Base-by-base conservation (phyloP, 2,329 filamentous ascomycete species). In the Remersonia thermophila region DNA sequence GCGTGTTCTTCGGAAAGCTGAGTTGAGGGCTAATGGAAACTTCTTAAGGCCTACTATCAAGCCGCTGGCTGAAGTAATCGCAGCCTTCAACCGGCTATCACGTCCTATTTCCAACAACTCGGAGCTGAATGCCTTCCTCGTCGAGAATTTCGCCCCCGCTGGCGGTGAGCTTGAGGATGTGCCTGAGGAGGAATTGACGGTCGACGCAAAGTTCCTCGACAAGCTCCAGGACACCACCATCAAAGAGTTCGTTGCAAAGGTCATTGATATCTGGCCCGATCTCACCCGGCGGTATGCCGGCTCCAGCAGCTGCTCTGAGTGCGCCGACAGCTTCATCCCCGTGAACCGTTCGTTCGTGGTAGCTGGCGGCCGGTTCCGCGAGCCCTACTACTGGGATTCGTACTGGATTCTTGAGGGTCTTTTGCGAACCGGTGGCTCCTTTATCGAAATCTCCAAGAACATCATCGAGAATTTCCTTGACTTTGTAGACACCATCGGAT, bases 301-400 rank as follows among this genome's bases (percentile, higher is more conserved):
- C 36, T 53, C 60, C n/a, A 51, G 51, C 16, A 68, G 67, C 46
- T 80, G 76, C 59, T 59, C 63, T 7, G 65, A 64, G 25, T 81
- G 76, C 42, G 73, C 74, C 25, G 67, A 67, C 47, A 80, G 75
- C 51, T 80, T 77, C 55, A 71, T 81, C 38, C 72, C 75, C 6
- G 52, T 81, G 40, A 78, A 77, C 48, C 69, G 73, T 39, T 77
- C 74, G 3, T 81, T 82, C 48, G 74, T 82, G n/a, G 68, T 82
- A 12, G 76, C 77, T 3, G 77, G 77, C 10, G 77, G 77, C n/a
- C 72, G 77, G 20, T 82, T 82, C 61, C 65, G 77, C 25, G 77
- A 82, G 55, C 67, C 73, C 2, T 82, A 81, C 51, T 81, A 81
- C 54, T 81, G 77, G 77, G 76, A 81, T 53, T 76, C 73, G 23